phyloP scores from a whole-genome alignment of 2,329 filamentous ascomycete species.

The Hypoxylon sp. region DNA sequence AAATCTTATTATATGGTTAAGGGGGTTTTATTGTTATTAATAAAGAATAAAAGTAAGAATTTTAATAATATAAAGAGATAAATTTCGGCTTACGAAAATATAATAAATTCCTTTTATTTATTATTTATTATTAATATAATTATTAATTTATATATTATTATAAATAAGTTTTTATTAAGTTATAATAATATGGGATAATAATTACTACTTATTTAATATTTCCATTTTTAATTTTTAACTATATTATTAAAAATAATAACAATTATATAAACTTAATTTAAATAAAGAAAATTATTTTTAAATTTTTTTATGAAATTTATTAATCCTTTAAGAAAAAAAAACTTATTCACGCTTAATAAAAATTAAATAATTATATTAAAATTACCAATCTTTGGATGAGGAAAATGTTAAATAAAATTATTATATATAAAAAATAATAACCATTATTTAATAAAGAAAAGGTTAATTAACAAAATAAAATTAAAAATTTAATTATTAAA shows the following conservation, averaged over 20 bases:
- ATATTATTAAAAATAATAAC: conserved; percentile 15
- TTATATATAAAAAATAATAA: neutral
- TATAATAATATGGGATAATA: neutral
- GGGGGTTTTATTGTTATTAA: too few relatives aligned
- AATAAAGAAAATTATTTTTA: neutral
- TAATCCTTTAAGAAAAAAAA: neutral
- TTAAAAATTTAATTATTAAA: conserved; percentile 9
- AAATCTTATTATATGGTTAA: too few relatives aligned
- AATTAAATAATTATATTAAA: neutral
- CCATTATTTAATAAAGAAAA: conserved; percentile 9
- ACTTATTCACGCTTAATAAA: neutral
- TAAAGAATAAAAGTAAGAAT: too few relatives aligned
- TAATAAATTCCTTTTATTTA: too few relatives aligned
- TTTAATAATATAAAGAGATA: too few relatives aligned
- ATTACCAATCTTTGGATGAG: neutral
- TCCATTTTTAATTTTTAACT: conserved; percentile 9
- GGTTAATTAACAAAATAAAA: neutral
- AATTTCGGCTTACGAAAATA: too few relatives aligned
- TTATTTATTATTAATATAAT: too few relatives aligned
- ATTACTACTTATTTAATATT: neutral
- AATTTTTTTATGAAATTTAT: neutral
- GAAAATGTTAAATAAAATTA: neutral
- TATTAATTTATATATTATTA: too few relatives aligned
- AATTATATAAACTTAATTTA: conserved; percentile 4
- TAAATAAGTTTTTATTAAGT: too few relatives aligned